Percentiles rank a stretch among this genome's conserved stretches.
Conservation (phyloP, 2,329 filamentous ascomycete genomes). For the Bipolaris oryzae region DNA sequence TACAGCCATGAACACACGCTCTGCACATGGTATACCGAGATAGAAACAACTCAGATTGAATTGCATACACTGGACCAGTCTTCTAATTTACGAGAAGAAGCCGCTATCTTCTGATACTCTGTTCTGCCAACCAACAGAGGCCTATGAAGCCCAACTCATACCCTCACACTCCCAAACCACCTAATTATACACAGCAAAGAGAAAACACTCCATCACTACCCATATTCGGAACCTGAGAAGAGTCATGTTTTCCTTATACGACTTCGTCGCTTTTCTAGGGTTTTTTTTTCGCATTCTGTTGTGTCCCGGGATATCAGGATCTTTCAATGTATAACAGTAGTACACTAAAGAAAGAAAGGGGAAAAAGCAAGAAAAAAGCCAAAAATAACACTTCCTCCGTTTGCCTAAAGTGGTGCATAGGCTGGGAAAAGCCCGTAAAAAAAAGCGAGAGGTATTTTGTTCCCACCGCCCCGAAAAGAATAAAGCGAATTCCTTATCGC, state of each 20-base stretch:
- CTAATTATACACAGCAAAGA: not conserved
- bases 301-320: constrained; percentile 26
- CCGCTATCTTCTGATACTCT: too few relatives aligned
- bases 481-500: constrained; percentile 33
- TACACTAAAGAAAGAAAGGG: constrained; percentile 19
- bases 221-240: not conserved
- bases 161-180: not conserved
- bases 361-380: not conserved
- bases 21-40: not conserved
- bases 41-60: not conserved
- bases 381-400: constrained; percentile 16
- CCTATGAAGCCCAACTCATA: not conserved
- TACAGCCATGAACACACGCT: too few relatives aligned
- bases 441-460: constrained; percentile 32
- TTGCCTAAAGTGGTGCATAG: constrained; percentile 31
- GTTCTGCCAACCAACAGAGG: not conserved
- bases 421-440: constrained; percentile 15
- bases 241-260: constrained; percentile 20
- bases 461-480: constrained; percentile 31
- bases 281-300: constrained; percentile 37
- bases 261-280: constrained; percentile 28
- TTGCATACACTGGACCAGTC: not conserved
- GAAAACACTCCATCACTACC: constrained; percentile 1
- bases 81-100: not conserved
- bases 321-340: constrained; percentile 31